Base-by-base conservation (phyloP, 805 yeast species). In the Suhomyces prunicola region DNA sequence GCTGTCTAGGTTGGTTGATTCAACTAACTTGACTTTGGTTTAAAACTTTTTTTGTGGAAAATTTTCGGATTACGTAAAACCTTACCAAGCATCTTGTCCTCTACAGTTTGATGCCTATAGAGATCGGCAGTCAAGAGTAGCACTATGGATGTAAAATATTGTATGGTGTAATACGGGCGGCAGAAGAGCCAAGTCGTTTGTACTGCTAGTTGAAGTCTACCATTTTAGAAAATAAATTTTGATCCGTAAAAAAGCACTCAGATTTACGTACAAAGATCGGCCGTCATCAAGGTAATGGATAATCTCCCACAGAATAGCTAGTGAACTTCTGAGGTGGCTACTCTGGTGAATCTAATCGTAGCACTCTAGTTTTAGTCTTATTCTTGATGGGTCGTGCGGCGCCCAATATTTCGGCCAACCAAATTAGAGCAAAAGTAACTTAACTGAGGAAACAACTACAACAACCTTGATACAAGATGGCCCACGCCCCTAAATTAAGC, bases 401-500 rank as follows among this genome's bases (percentile, higher is more conserved):
- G 13, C 15, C 46, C 44, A 36, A 51, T 27, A n/a, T 15, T 23
- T 31, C 29, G 44, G 27, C 52, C 54, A 51, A 51, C 54, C 54
- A 51, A 44, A 48, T 46, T 44, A 33, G 48, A 51, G 51, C 46
- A 58, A 33, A 39, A 61, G 57, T 61, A 61, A 60, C 17, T n/a
- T 7, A 9, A 3, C 12, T 22, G 15, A 51, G 35, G 49, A 26
- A 10, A 31, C 24, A 22, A 19, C 36, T 41, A 48, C 46, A 36
- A 29, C 24, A 29, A 29, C 7, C 24, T 19, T 36, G n/a, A 36
- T 23, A 17, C 33, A 53, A 26, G 41, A 59, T 55, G 57, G 58
- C 56, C 49, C 77, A 74, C 64, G 72, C 74, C 42, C 77, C 78
- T n/a, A 65, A 67, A 51, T 63, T 75, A 51, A 74, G 71, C 60